phyloP scores from a whole-genome alignment of 257 asterid species.

The Solanum medicagineum region DNA sequence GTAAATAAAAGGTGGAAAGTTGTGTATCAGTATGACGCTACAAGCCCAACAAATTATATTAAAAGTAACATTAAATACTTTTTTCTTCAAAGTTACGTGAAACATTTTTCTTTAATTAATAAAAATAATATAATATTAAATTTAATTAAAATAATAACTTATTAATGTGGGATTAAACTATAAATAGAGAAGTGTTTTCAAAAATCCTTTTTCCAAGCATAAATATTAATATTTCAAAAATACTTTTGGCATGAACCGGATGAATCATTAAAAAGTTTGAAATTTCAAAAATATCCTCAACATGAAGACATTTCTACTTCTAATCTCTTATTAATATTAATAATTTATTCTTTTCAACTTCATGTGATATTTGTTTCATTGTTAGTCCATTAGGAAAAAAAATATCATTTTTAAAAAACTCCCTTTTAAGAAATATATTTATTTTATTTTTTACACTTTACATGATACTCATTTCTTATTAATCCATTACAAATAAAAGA shows the following conservation, averaged over 20 bases:
- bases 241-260: too few species aligned
- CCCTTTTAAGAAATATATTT: background rate
- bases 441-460: background rate
- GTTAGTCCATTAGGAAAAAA: background rate
- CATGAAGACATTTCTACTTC: background rate
- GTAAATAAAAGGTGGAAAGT: background rate
- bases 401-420: too few species aligned
- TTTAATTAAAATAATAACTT: background rate
- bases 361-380: too few species aligned
- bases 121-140: too few species aligned
- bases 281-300: background rate
- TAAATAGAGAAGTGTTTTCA: background rate
- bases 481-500: too few species aligned
- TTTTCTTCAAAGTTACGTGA: background rate
- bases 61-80: background rate
- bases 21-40: background rate
- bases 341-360: background rate
- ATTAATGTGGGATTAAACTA: background rate
- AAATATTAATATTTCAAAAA: too few species aligned
- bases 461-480: background rate
- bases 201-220: background rate
- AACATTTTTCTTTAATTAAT: too few species aligned
- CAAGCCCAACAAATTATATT: too few species aligned
- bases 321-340: too few species aligned
- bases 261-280: too few species aligned